A percentile compares a stretch with the other conserved stretches of the same genome.
Evolutionary conservation across 2,329 filamentous ascomycete genomes (phyloP).

Genomic region (Raffaelea albimanens): DNA sequence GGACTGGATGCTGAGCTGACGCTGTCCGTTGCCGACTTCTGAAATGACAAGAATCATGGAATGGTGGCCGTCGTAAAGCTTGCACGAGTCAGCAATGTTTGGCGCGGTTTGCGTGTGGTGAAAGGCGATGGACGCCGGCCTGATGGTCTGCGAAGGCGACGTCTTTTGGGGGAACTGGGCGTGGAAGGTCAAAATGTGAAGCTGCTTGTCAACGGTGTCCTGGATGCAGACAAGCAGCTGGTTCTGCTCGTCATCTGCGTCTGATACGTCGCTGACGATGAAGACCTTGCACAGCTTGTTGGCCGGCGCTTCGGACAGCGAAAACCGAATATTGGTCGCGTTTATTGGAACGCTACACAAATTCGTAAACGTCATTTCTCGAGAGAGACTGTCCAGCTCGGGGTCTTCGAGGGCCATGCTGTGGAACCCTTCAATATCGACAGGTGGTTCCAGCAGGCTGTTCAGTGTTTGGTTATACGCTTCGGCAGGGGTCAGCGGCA

Average conservation of each 20-base stretch:
- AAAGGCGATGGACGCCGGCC: slow-evolving; percentile 43
- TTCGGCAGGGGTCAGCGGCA: no score
- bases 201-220: slow-evolving; percentile 55
- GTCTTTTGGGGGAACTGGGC: slow-evolving; percentile 31
- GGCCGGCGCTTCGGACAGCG: slow-evolving; percentile 42
- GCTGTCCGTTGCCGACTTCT: slow-evolving; percentile 51
- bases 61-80: slow-evolving; percentile 55
- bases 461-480: no score
- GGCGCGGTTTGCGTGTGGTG: slow-evolving; percentile 56
- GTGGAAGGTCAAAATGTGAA: slow-evolving; percentile 57
- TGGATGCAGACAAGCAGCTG: slow-evolving; percentile 60
- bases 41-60: slow-evolving; percentile 63
- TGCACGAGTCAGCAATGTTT: slow-evolving; percentile 64
- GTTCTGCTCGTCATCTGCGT: slow-evolving; percentile 42
- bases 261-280: slow-evolving; percentile 52
- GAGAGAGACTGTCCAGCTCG: slow-evolving; percentile 60
- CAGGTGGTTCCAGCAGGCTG: slow-evolving; percentile 57
- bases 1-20: slow-evolving; percentile 62
- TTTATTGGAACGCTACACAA: slow-evolving; percentile 59
- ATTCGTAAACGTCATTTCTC: slow-evolving; percentile 63
- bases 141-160: slow-evolving; percentile 24
- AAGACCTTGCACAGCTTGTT: slow-evolving; percentile 53
- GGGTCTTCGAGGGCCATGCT: slow-evolving; percentile 65
- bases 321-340: slow-evolving; percentile 51
- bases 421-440: slow-evolving; percentile 62